A percentile compares a stretch with the other conserved stretches of the same genome.
Conservation (phyloP, 208 protist genomes). For the Crithidia thermophila region DNA sequence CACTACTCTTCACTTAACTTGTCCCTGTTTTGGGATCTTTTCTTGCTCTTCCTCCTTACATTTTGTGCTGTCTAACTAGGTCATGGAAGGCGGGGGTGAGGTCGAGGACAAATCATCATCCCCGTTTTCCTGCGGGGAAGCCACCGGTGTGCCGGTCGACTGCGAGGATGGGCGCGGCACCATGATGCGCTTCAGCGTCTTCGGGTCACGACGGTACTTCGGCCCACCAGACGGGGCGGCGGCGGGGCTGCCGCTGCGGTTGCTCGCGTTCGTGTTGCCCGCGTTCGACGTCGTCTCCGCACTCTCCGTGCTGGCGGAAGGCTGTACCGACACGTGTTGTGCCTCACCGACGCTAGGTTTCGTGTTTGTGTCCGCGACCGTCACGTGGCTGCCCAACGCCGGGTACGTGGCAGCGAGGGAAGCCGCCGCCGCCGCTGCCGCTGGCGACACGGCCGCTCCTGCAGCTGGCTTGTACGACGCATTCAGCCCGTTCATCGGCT, state of each 20-base stretch:
- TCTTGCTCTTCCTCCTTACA: neutral
- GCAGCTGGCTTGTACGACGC: slow-evolving; percentile 1
- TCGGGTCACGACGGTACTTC: slow-evolving; percentile 27
- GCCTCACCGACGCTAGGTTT: too few relatives aligned
- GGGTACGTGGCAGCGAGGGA: neutral
- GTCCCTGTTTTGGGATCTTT: neutral
- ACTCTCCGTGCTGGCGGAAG: too few relatives aligned
- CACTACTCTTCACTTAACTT: neutral
- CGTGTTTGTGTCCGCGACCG: too few relatives aligned
- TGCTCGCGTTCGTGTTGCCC: neutral
- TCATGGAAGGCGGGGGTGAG: neutral
- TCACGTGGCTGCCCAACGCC: too few relatives aligned
- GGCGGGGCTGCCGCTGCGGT: neutral
- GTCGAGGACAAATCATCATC: neutral
- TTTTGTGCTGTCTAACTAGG: neutral
- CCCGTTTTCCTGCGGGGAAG: slow-evolving; percentile 11
- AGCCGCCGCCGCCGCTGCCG: neutral
- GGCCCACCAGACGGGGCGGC: neutral
- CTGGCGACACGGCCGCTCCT: too few relatives aligned
- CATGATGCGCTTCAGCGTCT: slow-evolving; percentile 25
- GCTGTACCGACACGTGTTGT: too few relatives aligned
- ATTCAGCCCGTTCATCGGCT: neutral
- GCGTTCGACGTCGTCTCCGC: neutral
- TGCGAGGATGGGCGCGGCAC: slow-evolving; percentile 16
- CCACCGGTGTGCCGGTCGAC: slow-evolving; percentile 8